Evolutionary conservation across 345 rosid genomes (phyloP), one percentile per base, ranked within the genome.

Genomic region (Euphorbia tirucalli): DNA sequence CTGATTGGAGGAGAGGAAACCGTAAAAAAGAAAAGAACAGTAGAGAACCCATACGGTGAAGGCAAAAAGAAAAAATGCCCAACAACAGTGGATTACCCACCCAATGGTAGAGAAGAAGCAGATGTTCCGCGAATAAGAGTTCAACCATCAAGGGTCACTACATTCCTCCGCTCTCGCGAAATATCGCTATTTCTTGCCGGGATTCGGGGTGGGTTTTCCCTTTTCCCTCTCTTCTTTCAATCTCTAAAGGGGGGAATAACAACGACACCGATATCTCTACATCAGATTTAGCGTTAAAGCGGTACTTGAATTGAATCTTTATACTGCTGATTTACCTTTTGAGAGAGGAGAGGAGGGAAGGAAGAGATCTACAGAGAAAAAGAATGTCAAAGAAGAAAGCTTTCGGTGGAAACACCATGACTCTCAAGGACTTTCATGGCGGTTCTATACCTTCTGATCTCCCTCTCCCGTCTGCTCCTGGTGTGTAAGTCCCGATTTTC

Each of bases 401-500:
- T 68, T 78, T 70, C 72, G 64, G 78, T 63, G 90, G 90, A 70
- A 84, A 83, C 77, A 91, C 98, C 28, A 90, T 93, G 95, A 89
- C 92, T 64, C 90, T 93, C 48, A 90, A 89, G 85, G 98, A 88
- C 70, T 93, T 93, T 83, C 98, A 90, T 77, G 96, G 98, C 77
- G 96, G 96, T 67, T 89, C 95, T 41, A 93, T 93, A 65, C 95
- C 95, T 49, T 67, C 93, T 72, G 93, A 93, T 85, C 88, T 90
- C 68, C 84, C 85, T 74, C 90, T 93, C 18, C 98, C 98, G 78
- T 93, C 98, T 31, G 96, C 96, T 76, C 98, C 95, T 72, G 95
- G 96, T 78, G 86, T 87, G 98, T 90, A 85, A 85, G 88, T 78
- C 35, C 65, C 73, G 28, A 57, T 41, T 70, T 35, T 37, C 39